phyloP scores from a whole-genome alignment of 164 flowering plant genomes.

The Malania oleifera region DNA sequence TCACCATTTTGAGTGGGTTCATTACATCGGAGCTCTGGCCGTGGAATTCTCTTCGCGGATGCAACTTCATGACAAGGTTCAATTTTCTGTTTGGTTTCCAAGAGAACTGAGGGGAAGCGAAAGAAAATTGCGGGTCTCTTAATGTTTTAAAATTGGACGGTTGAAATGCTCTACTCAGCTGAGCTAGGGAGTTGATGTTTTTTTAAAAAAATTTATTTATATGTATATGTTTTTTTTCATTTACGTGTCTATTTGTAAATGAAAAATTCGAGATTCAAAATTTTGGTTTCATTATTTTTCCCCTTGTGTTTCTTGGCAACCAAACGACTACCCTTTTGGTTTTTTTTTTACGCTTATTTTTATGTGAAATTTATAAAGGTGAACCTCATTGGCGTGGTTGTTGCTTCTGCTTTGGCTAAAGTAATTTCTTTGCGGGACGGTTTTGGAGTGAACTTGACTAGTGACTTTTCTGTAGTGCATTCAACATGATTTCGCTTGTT shows the following conservation, averaged over 20 bases:
- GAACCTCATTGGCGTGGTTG: background rate
- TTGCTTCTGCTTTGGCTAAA: slow-evolving; percentile 7
- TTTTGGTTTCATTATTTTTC: background rate
- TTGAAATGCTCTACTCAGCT: too few species aligned
- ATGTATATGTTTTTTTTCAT: background rate
- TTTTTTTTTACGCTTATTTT: background rate
- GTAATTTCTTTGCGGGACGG: background rate
- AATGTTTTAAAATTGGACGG: too few species aligned
- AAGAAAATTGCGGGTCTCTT: background rate
- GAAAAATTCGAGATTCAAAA: background rate
- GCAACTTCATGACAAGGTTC: slow-evolving; percentile 18
- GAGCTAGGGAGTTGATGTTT: too few species aligned
- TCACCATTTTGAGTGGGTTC: too few species aligned
- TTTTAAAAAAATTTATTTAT: too few species aligned
- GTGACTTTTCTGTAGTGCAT: slow-evolving; percentile 8
- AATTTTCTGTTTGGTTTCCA: slow-evolving; percentile 6
- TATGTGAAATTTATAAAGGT: background rate
- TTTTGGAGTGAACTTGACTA: background rate
- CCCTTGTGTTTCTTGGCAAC: slow-evolving; percentile 1
- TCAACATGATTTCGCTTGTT: slow-evolving; percentile 12
- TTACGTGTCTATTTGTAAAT: background rate
- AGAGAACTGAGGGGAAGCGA: background rate
- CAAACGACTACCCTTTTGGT: background rate
- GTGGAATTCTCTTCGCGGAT: background rate
- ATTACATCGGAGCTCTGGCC: slow-evolving; percentile 16